Evolutionary conservation across 2,329 filamentous ascomycete genomes (phyloP).

Genomic region (Cercospora nicotianae): DNA sequence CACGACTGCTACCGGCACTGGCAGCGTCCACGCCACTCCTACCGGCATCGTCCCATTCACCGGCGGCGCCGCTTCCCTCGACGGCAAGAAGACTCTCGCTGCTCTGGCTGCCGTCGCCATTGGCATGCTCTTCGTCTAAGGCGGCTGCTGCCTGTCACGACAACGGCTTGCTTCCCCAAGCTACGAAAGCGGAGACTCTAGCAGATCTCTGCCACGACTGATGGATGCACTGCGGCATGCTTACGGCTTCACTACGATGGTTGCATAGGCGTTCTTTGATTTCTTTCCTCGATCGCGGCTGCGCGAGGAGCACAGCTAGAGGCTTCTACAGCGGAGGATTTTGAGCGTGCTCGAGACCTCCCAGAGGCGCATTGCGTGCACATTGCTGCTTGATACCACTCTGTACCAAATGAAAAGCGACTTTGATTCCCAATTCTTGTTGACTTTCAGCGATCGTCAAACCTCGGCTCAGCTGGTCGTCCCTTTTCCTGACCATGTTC

Average conservation of each 20-base stretch:
- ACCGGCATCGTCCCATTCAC: slow-evolving; percentile 12
- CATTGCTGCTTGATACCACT: not conserved
- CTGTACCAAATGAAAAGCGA: not conserved
- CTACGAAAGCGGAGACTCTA: not conserved
- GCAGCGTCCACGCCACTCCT: not conserved
- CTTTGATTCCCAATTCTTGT: not conserved
- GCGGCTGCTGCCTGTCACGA: not conserved
- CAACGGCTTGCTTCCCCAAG: not conserved
- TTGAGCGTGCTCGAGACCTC: not conserved
- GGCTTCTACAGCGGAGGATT: not conserved
- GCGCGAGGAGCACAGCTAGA: not conserved
- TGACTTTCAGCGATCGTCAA: not conserved
- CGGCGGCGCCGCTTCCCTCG: not conserved
- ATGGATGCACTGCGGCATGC: not conserved
- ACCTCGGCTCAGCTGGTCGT: not conserved
- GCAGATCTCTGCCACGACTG: not conserved
- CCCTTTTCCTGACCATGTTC: not conserved
- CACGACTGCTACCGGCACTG: not conserved
- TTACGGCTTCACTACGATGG: not conserved
- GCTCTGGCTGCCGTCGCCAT: slow-evolving; percentile 10
- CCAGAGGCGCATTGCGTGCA: not conserved
- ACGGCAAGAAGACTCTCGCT: slow-evolving; percentile 3
- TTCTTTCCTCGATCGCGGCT: not conserved
- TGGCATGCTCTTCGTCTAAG: slow-evolving; percentile 11
- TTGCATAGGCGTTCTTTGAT: not conserved